A percentile compares a stretch with the other conserved stretches of the same genome.
Conservation (phyloP, 805 yeast species). For the Candida boidinii region DNA sequence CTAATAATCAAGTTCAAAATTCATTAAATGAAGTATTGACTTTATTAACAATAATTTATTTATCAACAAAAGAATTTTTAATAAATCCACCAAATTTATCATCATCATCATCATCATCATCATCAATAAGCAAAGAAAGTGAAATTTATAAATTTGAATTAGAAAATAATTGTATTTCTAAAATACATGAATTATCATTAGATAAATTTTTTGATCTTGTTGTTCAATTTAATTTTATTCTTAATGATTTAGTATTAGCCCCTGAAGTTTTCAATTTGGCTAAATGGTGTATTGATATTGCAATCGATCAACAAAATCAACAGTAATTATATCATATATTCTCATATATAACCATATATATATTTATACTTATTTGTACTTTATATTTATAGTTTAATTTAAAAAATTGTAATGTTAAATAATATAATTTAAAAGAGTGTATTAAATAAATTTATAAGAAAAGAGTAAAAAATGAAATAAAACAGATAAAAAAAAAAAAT, state of each 20-base stretch:
- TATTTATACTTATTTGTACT: not conserved
- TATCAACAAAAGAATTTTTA: slow-evolving; percentile 40
- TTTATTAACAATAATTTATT: slow-evolving; percentile 50
- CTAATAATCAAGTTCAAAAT: slow-evolving; percentile 41
- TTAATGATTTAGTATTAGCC: slow-evolving; percentile 56
- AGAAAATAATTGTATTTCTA: slow-evolving; percentile 35
- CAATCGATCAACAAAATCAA: slow-evolving; percentile 40
- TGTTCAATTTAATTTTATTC: slow-evolving; percentile 49
- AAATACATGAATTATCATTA: slow-evolving; percentile 57
- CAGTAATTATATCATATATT: no score
- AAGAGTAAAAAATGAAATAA: not conserved
- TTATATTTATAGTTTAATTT: no score
- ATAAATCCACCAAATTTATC: slow-evolving; percentile 24
- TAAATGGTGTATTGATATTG: slow-evolving; percentile 63
- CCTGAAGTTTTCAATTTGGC: slow-evolving; percentile 61
- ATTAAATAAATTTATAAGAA: no score
- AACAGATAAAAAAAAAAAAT: slow-evolving; percentile 1
- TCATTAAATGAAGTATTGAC: slow-evolving; percentile 53
- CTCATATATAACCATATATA: no score
- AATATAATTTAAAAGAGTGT: not conserved
- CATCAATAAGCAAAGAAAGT: no score
- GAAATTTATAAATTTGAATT: slow-evolving; percentile 16
- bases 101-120: not conserved
- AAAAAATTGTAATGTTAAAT: not conserved
- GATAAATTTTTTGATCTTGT: slow-evolving; percentile 59